Base-by-base conservation (phyloP, 139 green algal species). In the Tetraselmis striata region DNA sequence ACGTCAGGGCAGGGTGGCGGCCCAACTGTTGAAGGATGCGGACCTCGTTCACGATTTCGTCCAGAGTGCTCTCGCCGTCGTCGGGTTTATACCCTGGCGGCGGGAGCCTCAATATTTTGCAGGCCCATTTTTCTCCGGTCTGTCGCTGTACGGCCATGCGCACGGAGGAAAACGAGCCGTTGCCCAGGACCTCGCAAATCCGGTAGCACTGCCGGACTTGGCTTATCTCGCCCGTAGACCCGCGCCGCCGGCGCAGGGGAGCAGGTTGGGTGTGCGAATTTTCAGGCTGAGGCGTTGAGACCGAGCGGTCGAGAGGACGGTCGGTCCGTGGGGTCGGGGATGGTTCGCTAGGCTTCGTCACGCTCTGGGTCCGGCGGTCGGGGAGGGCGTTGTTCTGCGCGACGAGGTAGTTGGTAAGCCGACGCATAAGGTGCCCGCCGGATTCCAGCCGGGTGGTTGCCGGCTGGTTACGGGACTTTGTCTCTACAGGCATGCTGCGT, bases 91-190 rank as follows among this genome's bases (percentile, higher is more conserved):
- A 67, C 5, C 45, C 45, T 5, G 45, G 45, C 45, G 18, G 18
- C 45, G 45, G 45, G 18, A 67, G 45, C 11, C 45, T 5, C 45
- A 67, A 18, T 5, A 67, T 67, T 67, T 67, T 67, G 5, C 11
- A 5, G 18, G 45, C 45, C 45, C 45, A 67, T 67, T 67, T 18
- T 67, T 77, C 27, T 0, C 75, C 75, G 1, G 78, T 81, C 26
- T 1, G 1, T 1, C 30, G n/a, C 1, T 83, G 18, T 25, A 77
- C 81, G 1, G 30, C 79, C 2, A 83, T n/a, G 28, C 77, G 78
- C 27, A 86, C 83, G 2, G 76, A 76, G 0, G 83, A 79, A 59
- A 83, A 86, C 1, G 78, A 78, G 2, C 82, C 82, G 25, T 11
- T 78, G 0, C 82, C 82, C 26, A 85, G 32, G 1, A 28, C 76